Evolutionary conservation across 768 basidiomycete species (phyloP).

Genomic region (Rhodotorula paludigena): DNA sequence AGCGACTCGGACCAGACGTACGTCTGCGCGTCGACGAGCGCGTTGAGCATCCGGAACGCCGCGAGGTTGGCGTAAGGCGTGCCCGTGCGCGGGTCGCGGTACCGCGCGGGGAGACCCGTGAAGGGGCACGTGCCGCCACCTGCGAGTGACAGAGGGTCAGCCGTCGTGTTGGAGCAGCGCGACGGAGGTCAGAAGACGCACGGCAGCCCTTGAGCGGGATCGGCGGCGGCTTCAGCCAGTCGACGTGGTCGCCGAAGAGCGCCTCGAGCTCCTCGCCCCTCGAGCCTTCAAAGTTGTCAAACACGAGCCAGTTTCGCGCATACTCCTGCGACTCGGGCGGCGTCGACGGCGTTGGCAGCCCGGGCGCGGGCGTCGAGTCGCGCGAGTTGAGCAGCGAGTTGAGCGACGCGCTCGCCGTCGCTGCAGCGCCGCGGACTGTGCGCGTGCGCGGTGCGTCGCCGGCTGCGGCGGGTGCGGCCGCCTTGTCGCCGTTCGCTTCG

Average conservation of each 20-base stretch:
- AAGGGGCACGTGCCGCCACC: constrained; percentile 66
- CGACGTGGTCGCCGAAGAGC: constrained; percentile 77
- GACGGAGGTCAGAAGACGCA: constrained; percentile 10
- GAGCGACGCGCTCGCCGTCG: neutral
- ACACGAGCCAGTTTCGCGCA: constrained; percentile 30
- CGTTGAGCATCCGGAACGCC: constrained; percentile 63
- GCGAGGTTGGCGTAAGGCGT: constrained; percentile 69
- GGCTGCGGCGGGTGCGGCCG: neutral
- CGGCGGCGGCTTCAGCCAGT: constrained; percentile 51
- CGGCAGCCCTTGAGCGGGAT: constrained; percentile 8
- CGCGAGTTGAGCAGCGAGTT: neutral
- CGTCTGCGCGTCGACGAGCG: constrained; percentile 58
- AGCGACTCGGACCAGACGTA: constrained; percentile 58
- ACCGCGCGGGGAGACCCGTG: constrained; percentile 70
- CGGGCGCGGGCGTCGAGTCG: neutral
- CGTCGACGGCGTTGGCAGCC: too few species aligned
- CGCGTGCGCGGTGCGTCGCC: neutral
- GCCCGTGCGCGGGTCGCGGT: constrained; percentile 71
- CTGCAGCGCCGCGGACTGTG: neutral
- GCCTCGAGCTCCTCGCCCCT: constrained; percentile 73
- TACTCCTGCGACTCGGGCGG: constrained; percentile 10
- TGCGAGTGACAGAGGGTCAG: constrained; percentile 43
- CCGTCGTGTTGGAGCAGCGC: neutral
- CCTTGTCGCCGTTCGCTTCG: neutral
- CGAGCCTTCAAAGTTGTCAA: constrained; percentile 33